Evolutionary conservation across 2,329 filamentous ascomycete species (phyloP).

Genomic region (Fusarium compactum): DNA sequence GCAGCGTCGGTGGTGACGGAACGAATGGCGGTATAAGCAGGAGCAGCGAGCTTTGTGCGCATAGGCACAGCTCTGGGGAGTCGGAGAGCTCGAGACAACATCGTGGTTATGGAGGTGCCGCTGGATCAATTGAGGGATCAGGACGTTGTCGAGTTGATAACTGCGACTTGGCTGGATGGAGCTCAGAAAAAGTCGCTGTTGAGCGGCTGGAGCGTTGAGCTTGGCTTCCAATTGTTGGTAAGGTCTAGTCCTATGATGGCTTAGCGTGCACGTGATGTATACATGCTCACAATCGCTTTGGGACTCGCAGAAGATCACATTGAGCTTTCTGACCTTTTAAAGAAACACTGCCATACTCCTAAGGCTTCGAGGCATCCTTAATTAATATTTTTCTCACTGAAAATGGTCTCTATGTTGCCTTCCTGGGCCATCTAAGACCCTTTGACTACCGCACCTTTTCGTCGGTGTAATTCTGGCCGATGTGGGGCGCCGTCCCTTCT

Average conservation of each 20-base stretch:
- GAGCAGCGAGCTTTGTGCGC: slow-evolving; percentile 60
- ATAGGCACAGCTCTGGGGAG: slow-evolving; percentile 70
- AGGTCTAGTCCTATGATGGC: slow-evolving; percentile 47
- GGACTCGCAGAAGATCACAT: neutral
- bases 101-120: slow-evolving; percentile 57
- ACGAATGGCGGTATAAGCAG: slow-evolving; percentile 68
- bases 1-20: slow-evolving; percentile 96
- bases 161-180: slow-evolving; percentile 51
- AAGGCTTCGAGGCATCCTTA: rapidly evolving
- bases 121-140: slow-evolving; percentile 49
- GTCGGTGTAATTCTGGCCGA: slow-evolving; percentile 37
- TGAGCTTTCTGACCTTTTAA: neutral
- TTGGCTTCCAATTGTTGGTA: slow-evolving; percentile 54
- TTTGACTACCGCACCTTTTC: slow-evolving; percentile 21
- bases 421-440: slow-evolving; percentile 3
- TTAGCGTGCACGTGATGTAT: slow-evolving; percentile 46
- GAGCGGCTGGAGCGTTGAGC: slow-evolving; percentile 55
- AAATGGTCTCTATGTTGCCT: neutral
- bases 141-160: slow-evolving; percentile 49
- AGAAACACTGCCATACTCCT: neutral
- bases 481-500: slow-evolving; percentile 40
- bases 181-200: slow-evolving; percentile 60
- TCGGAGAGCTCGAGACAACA: slow-evolving; percentile 79
- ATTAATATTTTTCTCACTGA: neutral
- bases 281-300: neutral